phyloP scores from a whole-genome alignment of 495 filamentous ascomycete genomes.

The Massariosphaeria phaeospora region DNA sequence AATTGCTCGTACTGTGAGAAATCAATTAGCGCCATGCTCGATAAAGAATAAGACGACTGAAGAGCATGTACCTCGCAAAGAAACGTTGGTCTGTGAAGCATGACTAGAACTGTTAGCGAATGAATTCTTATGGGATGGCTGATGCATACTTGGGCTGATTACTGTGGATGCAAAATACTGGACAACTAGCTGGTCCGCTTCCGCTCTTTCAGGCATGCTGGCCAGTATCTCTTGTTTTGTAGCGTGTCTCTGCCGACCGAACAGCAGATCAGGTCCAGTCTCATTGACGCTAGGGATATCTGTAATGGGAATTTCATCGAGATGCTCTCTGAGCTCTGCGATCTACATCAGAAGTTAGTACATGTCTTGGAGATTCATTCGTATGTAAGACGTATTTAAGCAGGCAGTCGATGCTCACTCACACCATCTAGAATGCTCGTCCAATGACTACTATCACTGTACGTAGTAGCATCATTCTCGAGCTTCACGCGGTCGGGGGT shows the following conservation, averaged over 20 bases:
- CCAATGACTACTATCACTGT: conserved; percentile 20
- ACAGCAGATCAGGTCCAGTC: conserved; percentile 13
- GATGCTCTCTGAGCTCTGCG: conserved; percentile 13
- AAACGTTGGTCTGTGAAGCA: conserved; percentile 20
- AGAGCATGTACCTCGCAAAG: conserved; percentile 5
- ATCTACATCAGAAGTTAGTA: conserved; percentile 3
- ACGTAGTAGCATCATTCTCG: conserved; percentile 11
- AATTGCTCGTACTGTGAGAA: conserved; percentile 17
- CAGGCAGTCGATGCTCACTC: too few relatives aligned
- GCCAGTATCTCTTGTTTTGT: conserved; percentile 6
- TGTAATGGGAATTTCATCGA: conserved; percentile 12
- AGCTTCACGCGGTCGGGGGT: conserved; percentile 16
- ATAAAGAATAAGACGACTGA: neutral
- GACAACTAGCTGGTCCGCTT: conserved; percentile 8
- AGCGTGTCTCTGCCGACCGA: conserved; percentile 14
- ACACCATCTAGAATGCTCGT: conserved; percentile 20
- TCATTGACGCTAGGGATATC: neutral
- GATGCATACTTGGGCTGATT: conserved; percentile 8
- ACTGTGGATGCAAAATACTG: conserved; percentile 15
- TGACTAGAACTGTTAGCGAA: neutral
- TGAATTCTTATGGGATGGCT: too few relatives aligned
- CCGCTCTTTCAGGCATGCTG: conserved; percentile 4
- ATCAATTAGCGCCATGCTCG: neutral
- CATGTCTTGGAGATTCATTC: neutral
- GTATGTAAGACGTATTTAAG: neutral